A percentile compares a stretch with the other conserved stretches of the same genome.
phyloP scores from a whole-genome alignment of 345 rosid species.

The Boechera divaricarpa region DNA sequence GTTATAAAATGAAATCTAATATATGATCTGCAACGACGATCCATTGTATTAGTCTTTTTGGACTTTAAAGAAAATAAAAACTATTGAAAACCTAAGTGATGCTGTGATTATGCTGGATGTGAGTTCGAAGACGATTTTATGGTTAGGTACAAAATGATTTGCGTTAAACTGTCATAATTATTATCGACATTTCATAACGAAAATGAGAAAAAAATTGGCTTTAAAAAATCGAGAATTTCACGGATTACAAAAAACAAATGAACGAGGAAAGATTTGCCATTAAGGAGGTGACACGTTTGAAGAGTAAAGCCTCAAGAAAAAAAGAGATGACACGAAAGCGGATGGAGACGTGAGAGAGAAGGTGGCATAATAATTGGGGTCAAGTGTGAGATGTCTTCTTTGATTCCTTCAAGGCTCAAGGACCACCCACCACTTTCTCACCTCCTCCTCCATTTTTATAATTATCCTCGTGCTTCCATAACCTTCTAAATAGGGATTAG shows the following conservation, averaged over 20 bases:
- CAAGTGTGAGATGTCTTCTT: slow-evolving; percentile 46
- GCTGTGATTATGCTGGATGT: not conserved
- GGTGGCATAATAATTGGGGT: slow-evolving; percentile 48
- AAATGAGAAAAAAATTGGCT: not conserved
- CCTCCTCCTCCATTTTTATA: slow-evolving; percentile 15
- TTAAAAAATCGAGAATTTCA: not conserved
- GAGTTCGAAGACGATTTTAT: not conserved
- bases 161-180: not conserved
- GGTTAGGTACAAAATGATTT: not conserved
- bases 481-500: slow-evolving; percentile 22
- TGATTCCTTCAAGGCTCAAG: slow-evolving; percentile 50
- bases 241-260: not conserved
- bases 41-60: not conserved
- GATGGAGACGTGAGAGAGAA: slow-evolving; percentile 50
- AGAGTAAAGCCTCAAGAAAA: slow-evolving; percentile 41
- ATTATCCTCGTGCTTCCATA: slow-evolving; percentile 32
- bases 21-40: not conserved
- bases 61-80: not conserved
- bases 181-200: not conserved
- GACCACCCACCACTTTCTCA: slow-evolving; percentile 47
- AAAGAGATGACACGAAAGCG: slow-evolving; percentile 43
- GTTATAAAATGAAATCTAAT: not conserved
- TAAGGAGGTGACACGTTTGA: slow-evolving; percentile 44
- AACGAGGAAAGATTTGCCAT: slow-evolving; percentile 28
- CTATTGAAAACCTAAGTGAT: not conserved